These are phyloP conservation scores for Wickerhamiella cacticola DNA, from an alignment of 805 yeast genomes.

Conservation along the genomic window DNA sequence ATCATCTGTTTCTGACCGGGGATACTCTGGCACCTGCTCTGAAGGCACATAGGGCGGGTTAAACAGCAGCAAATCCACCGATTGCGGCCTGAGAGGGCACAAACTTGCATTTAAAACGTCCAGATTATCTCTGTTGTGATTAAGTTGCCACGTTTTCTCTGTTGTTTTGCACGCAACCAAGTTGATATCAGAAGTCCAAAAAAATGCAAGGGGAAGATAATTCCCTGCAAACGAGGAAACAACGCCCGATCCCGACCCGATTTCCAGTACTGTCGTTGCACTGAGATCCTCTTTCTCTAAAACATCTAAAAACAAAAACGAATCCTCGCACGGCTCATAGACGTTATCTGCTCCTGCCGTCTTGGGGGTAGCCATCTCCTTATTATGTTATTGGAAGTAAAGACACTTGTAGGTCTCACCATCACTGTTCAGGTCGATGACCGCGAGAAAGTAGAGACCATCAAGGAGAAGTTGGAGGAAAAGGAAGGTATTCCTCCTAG, in stretches of 20 bases:
- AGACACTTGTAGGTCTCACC: conserved; percentile 24
- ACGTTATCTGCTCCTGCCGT: conserved; percentile 55
- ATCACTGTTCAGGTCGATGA: conserved; percentile 25
- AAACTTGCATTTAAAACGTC: conserved; percentile 49
- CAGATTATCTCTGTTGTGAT: conserved; percentile 34
- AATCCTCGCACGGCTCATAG: conserved; percentile 92
- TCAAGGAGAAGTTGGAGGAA: conserved; percentile 88
- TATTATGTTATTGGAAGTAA: conserved; percentile 14
- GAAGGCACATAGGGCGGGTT: conserved; percentile 98
- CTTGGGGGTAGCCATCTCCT: conserved; percentile 55
- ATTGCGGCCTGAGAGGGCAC: conserved; percentile 29
- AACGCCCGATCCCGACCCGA: conserved; percentile 90
- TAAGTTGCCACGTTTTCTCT: conserved; percentile 33
- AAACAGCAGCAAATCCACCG: conserved; percentile 65
- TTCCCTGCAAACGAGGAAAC: conserved; percentile 65
- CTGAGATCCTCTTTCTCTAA: conserved; percentile 45
- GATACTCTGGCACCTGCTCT: conserved; percentile 52
- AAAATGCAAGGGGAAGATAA: conserved; percentile 42
- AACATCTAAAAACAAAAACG: conserved; percentile 70
- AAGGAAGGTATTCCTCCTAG: conserved; percentile 95
- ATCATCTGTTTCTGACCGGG: conserved; percentile 35
- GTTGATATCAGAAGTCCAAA: conserved; percentile 67
- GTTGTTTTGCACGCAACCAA: conserved; percentile 59
- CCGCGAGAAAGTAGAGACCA: conserved; percentile 40
- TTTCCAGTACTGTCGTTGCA: conserved; percentile 51